A percentile compares a stretch with the other conserved stretches of the same genome.
phyloP scores from a whole-genome alignment of 352 stramenopile genomes.

The Globisporangium solare region DNA sequence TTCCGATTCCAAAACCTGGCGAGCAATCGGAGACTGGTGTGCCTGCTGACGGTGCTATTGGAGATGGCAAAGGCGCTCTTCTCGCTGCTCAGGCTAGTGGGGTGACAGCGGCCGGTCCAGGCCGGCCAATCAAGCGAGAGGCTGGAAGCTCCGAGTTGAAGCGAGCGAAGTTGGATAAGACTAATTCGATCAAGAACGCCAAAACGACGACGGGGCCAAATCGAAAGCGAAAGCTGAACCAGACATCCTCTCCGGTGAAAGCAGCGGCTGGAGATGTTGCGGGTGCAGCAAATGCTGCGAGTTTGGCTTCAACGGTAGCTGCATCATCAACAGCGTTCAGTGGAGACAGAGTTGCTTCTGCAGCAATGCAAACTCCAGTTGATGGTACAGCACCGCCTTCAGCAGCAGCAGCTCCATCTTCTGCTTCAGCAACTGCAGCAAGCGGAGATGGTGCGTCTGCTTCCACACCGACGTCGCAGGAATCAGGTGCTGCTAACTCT shows the following conservation, averaged over 20 bases:
- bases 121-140: slow-evolving; percentile 34
- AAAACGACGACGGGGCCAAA: slow-evolving; percentile 28
- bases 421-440: not conserved
- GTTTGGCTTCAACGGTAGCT: not conserved
- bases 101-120: not conserved
- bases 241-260: slow-evolving; percentile 27
- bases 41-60: slow-evolving; percentile 8
- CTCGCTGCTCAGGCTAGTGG: not conserved
- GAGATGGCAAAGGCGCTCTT: slow-evolving; percentile 14
- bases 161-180: slow-evolving; percentile 30
- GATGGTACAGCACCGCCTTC: not conserved
- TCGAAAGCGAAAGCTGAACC: slow-evolving; percentile 71
- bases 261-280: not conserved
- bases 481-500: not conserved
- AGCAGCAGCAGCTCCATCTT: not conserved
- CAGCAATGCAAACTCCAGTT: not conserved
- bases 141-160: slow-evolving; percentile 41
- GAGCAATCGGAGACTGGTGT: slow-evolving; percentile 28
- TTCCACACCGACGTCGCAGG: slow-evolving; percentile 8
- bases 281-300: slow-evolving; percentile 1
- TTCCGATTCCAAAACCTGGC: slow-evolving; percentile 70
- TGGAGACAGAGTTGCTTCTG: not conserved
- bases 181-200: slow-evolving; percentile 11
- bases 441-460: slow-evolving; percentile 1
- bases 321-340: slow-evolving; percentile 3